Base-by-base conservation (phyloP, 2,329 filamentous ascomycete genomes). In the Geosmithia flava region DNA sequence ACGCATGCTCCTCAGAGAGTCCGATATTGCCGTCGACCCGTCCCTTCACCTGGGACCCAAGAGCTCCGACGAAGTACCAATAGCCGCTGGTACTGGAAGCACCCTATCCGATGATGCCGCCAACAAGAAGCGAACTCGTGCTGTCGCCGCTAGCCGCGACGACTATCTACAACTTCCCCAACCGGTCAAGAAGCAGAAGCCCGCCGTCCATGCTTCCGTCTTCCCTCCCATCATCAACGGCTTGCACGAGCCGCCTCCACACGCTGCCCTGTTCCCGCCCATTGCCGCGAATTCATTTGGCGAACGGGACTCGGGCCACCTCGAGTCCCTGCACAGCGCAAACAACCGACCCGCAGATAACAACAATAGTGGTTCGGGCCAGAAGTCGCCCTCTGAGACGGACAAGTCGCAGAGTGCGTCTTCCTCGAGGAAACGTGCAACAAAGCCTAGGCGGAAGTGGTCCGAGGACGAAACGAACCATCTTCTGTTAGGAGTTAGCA, bases 191-290 rank as follows among this genome's bases (percentile, higher is more conserved):
- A 82, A 81, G 57, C 77, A 79, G 54, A 81, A 78, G 58, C 73
- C 78, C 3, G 67, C 71, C 13, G 16, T 44, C n/a, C 73, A 76
- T 55, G 65, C 70, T 5, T 71, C 63, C 10, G 66, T 74, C 46
- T 75, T 80, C 57, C 80, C 80, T 8, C 79, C 79, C 47, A 83
- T 83, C 52, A 82, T 83, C 58, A 80, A 79, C 51, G 79, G 78
- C 46, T 66, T 83, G 5, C 73, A 76, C 53, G 76, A 81, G 54
- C 79, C 78, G 2, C 79, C 79, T 2, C 78, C 76, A 3, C 69
- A 80, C 49, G 72, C 76, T 45, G 73, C 76, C 42, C 65, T 81
- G n/a, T 81, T 83, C 53, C 78, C 80, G 3, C 79, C 79, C 10
- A 83, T 83, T 50, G 70, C 75, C 5, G 77, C 76, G 6, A 69